Evolutionary conservation across 345 rosid genomes (phyloP).

Genomic region (Fremontodendron californicum): DNA sequence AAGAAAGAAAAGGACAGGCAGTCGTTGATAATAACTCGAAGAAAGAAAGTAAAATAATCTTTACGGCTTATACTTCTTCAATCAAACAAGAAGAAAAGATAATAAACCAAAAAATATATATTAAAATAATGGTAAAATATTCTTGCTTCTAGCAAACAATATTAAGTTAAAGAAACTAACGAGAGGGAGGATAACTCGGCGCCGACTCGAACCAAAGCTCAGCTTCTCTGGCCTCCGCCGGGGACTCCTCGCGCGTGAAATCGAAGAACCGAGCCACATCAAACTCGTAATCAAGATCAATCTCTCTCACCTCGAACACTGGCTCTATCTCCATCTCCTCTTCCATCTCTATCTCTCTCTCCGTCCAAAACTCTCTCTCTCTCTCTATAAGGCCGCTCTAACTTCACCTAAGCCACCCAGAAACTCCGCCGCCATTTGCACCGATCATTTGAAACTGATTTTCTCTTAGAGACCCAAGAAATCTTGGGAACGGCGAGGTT

Average conservation of each 20-base stretch:
- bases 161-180: slow-evolving; percentile 41
- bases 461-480: neutral
- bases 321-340: slow-evolving; percentile 39
- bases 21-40: neutral
- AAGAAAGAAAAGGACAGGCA: neutral
- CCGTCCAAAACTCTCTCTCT: slow-evolving; percentile 25
- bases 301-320: slow-evolving; percentile 71
- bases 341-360: neutral
- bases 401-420: slow-evolving; percentile 15
- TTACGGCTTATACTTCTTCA: neutral
- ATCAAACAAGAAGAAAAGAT: neutral
- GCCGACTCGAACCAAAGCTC: slow-evolving; percentile 81
- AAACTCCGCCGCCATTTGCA: neutral
- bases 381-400: slow-evolving; percentile 14
- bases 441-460: neutral
- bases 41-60: neutral
- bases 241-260: slow-evolving; percentile 62
- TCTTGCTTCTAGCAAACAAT: neutral
- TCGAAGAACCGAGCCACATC: slow-evolving; percentile 78
- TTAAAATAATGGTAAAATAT: neutral
- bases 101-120: neutral
- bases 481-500: neutral
- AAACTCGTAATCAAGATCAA: slow-evolving; percentile 86
- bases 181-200: slow-evolving; percentile 73
- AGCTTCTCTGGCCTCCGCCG: slow-evolving; percentile 51